Base-by-base conservation (phyloP, 1,139 yeast species). In the Yamadazyma blattariae region DNA sequence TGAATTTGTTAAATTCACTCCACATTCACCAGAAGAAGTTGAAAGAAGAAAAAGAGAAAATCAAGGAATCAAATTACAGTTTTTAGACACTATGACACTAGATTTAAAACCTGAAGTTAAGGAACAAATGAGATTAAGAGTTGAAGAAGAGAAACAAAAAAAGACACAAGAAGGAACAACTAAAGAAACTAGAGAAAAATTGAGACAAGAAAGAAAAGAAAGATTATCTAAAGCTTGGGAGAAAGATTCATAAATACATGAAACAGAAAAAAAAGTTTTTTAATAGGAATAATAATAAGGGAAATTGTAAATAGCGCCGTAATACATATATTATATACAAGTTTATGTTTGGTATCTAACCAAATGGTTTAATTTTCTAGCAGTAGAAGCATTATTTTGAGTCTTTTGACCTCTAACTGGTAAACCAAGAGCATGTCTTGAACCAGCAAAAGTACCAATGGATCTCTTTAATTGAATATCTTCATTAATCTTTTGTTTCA, bases 331-430 rank as follows among this genome's bases (percentile, higher is more conserved):
- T n/a, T n/a, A n/a, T n/a, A n/a, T n/a, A n/a, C n/a, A n/a, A n/a
- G n/a, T n/a, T n/a, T n/a, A n/a, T n/a, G n/a, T n/a, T n/a, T n/a
- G n/a, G n/a, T n/a, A n/a, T 66, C 96, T 81, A 46, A 86, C 84
- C 39, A 85, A 61, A 52, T 75, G 80, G 64, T 92, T 92, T 61
- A 90, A 75, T 61, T 79, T 82, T 64, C 80, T 80, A 24, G 98
- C 98, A 18, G 96, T 92, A 53, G 74, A 73, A 21, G 95, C 95
- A 57, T 92, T 92, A 44, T 84, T 87, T 67, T 88, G 81, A 14
- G 98, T 92, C 44, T 83, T 76, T 71, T 92, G 98, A 52, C 98
- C 98, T 56, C 84, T 82, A 27, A 89, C 97, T 15, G 97, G 97
- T 40, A 83, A 71, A 38, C 94, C 90, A 64, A 78, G 70, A 35